phyloP scores from a whole-genome alignment of 768 basidiomycete species.

The Filobasidium floriforme region DNA sequence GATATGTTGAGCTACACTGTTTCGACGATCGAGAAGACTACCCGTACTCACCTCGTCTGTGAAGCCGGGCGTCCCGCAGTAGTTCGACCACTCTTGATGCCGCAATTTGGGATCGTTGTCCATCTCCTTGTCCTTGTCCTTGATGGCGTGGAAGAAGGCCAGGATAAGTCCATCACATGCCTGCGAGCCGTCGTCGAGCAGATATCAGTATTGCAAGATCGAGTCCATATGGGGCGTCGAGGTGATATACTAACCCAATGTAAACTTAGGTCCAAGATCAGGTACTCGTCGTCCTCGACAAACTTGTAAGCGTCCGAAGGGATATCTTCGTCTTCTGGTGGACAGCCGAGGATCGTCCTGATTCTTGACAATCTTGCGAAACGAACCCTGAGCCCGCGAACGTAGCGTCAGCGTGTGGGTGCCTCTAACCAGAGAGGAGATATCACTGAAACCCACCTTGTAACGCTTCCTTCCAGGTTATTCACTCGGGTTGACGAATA shows the following conservation, averaged over 20 bases:
- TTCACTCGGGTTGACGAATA: slow-evolving; percentile 35
- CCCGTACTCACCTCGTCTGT: slow-evolving; percentile 37
- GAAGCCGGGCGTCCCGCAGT: slow-evolving; percentile 41
- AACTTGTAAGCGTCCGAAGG: slow-evolving; percentile 33
- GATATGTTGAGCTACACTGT: too few species aligned
- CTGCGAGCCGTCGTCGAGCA: slow-evolving; percentile 17
- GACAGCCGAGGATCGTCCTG: slow-evolving; percentile 38
- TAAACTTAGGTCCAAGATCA: slow-evolving; percentile 42
- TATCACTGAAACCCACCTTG: slow-evolving; percentile 32
- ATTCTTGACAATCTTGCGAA: slow-evolving; percentile 43
- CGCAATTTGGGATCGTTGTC: slow-evolving; percentile 36
- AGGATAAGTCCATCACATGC: slow-evolving; percentile 42
- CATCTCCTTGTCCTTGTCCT: slow-evolving; percentile 36
- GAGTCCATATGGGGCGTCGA: too few species aligned
- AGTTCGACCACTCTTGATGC: slow-evolving; percentile 43
- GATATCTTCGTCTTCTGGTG: slow-evolving; percentile 36
- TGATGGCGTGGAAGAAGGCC: slow-evolving; percentile 45
- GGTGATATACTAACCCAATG: slow-evolving; percentile 43
- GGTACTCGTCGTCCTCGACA: slow-evolving; percentile 42
- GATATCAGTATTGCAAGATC: neutral
- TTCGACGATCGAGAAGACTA: neutral
- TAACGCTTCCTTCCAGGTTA: slow-evolving; percentile 44
- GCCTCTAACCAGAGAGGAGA: slow-evolving; percentile 5
- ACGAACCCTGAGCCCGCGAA: slow-evolving; percentile 30
- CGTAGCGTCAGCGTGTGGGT: neutral